Conservation (phyloP, 352 stramenopile species). For the Albugo candida region DNA sequence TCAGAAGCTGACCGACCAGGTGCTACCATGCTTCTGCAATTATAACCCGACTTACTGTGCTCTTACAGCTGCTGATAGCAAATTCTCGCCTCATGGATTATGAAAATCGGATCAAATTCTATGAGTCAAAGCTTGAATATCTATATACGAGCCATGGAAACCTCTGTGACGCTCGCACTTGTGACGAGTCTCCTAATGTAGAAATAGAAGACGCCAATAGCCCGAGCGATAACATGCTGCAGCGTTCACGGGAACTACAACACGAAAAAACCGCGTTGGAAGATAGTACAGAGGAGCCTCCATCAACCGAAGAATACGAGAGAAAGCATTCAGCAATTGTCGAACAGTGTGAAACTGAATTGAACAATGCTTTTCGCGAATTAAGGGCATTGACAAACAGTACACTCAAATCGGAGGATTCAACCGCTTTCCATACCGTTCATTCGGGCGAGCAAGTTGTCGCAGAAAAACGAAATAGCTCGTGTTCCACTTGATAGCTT, state of each 20-base stretch:
- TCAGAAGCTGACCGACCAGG: slow-evolving; percentile 43
- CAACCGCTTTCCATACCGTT: neutral
- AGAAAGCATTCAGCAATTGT: slow-evolving; percentile 24
- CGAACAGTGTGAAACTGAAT: slow-evolving; percentile 33
- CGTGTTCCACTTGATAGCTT: neutral
- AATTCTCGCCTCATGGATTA: slow-evolving; percentile 27
- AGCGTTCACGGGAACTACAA: neutral
- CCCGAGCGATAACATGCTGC: neutral
- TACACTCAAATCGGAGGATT: neutral
- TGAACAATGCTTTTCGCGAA: slow-evolving; percentile 30
- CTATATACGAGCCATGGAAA: slow-evolving; percentile 3
- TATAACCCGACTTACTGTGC: neutral
- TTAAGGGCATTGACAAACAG: slow-evolving; percentile 24
- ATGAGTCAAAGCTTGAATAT: slow-evolving; percentile 23
- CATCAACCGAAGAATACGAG: neutral
- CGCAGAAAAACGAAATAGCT: neutral
- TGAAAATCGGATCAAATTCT: slow-evolving; percentile 20
- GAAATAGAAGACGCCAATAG: neutral
- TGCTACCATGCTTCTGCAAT: slow-evolving; percentile 2
- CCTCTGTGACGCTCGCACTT: too few relatives aligned
- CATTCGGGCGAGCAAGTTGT: neutral
- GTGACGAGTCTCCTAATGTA: too few relatives aligned
- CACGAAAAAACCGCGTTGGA: neutral
- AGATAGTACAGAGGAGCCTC: neutral
- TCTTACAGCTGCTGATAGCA: slow-evolving; percentile 17